phyloP scores from a whole-genome alignment of 139 green algal species.

The Raphidocelis subcapitata region DNA sequence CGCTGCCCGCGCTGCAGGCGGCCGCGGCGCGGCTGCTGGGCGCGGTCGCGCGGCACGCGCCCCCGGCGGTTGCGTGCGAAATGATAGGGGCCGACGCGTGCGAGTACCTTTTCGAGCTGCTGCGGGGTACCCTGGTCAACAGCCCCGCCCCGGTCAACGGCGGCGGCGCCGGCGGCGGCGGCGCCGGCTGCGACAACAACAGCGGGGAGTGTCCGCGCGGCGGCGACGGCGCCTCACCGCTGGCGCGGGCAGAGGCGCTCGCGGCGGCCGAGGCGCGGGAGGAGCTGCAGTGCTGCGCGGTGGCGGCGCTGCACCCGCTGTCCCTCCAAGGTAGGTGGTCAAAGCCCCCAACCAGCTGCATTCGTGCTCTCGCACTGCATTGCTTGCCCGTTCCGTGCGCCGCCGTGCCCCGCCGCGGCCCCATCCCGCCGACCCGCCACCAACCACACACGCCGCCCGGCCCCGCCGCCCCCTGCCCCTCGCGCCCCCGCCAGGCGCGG shows the following conservation, averaged over 20 bases:
- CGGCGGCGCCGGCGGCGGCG: no score
- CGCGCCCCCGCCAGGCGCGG: neutral
- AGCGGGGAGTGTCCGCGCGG: no score
- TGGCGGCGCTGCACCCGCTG: constrained; percentile 3
- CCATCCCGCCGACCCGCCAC: no score
- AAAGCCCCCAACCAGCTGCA: neutral
- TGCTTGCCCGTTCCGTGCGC: no score
- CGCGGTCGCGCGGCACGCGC: neutral
- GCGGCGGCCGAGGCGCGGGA: constrained; percentile 1
- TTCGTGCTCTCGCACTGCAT: no score
- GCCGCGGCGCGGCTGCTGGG: neutral
- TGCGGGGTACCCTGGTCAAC: constrained; percentile 11
- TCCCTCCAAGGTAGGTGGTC: constrained; percentile 5
- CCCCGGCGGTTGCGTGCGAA: neutral
- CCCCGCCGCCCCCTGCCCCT: no score
- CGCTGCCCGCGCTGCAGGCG: neutral
- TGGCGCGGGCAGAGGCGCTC: neutral
- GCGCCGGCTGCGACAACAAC: no score
- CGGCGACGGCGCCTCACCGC: no score
- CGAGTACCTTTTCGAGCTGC: constrained; percentile 18
- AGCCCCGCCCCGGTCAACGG: constrained; percentile 1
- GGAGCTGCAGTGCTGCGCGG: constrained; percentile 12
- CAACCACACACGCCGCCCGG: no score
- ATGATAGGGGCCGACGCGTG: constrained; percentile 2
- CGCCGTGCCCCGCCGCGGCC: no score